Evolutionary conservation across 2,329 filamentous ascomycete genomes (phyloP), one percentile per base, ranked within the genome.

Genomic region (Aspergillus sergii): DNA sequence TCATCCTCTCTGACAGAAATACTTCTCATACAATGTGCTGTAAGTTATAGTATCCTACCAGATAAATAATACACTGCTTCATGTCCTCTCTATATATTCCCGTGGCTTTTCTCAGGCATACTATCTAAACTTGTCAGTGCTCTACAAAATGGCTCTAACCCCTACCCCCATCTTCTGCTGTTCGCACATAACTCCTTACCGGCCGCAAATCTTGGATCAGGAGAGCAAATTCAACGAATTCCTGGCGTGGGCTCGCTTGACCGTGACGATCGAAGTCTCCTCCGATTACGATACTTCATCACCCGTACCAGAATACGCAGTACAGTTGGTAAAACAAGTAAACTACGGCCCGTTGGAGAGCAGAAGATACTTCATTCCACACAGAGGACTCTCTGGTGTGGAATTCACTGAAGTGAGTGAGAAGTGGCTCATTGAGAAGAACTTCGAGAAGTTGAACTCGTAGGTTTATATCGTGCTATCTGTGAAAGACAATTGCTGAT

Each of bases 371-470:
- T 57, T 57, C 28, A 57, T 57, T 30, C 23, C 36, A 19, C 21
- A 28, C 23, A 6, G 23, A 30, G 26, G 19, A 2, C 12, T 30
- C 14, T 16, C 23, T 19, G 4, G 16, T 6, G 28, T 28, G 8
- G 14, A 14, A 30, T 45, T 57, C 28, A 57, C n/a, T 3, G 36
- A 57, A 30, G 55, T 45, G 2, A 11, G 12, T 30, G 55, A 45
- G 14, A 39, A 45, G 23, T 39, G 28, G 34, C 55, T 57, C 36
- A 45, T 57, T 30, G 41, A 57, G 19, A 30, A 26, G 14, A 57
- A 57, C 23, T 43, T 57, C 23, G 12, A 57, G 55, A 57, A 57
- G n/a, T 14, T 57, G 14, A 57, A 57, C 16, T 41, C 55, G 55
- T 57, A n/a, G 12, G 55, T 57, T 28, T 30, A 41, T 30, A 26